Evolutionary conservation across 805 yeast genomes (phyloP), one percentile per base, ranked within the genome.

Genomic region (Ogataea wickerhamii): DNA sequence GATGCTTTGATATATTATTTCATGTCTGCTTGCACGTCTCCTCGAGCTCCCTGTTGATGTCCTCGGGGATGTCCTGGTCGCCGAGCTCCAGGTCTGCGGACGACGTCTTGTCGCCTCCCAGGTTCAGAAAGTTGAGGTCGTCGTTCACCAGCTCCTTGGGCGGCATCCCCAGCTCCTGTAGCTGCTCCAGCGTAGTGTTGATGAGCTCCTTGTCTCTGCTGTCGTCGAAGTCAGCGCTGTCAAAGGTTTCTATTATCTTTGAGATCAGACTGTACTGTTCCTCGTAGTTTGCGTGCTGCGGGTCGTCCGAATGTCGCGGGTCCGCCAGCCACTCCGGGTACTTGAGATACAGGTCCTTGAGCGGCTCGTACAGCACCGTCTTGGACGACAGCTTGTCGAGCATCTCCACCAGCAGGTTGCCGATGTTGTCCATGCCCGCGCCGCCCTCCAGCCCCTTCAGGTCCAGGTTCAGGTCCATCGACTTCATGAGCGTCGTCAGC

Each of bases 341-440:
- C 55, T 85, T 86, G 10, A 67, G 63, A 47, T 80, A 76, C 57
- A 89, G 70, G 43, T 87, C 95, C 53, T 81, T 83, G 63, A 91
- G 72, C 2, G 98, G 96, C 49, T 83, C 95, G 55, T 86, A 89
- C 26, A 91, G 69, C 16, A 89, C 84, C 40, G 82, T 89, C 55
- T 88, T 91, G 4, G 93, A 78, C 6, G 93, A 76, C 58, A 91
- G 71, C 56, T 88, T 91, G 45, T 78, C 81, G 52, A 91, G 68
- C 78, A 91, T 79, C 25, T 84, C 87, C 14, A 71, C 73, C 43
- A 87, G 63, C 33, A 87, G 63, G 42, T 76, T 75, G 18, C 81
- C 67, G 45, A 82, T 62, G 26, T 55, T 61, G 5, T 56, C 68
- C 18, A 41, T 34, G 5, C 44, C 50, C 3, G 61, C 74, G 23